Base-by-base conservation (phyloP, 306 rosid species). In the Comarum palustre region DNA sequence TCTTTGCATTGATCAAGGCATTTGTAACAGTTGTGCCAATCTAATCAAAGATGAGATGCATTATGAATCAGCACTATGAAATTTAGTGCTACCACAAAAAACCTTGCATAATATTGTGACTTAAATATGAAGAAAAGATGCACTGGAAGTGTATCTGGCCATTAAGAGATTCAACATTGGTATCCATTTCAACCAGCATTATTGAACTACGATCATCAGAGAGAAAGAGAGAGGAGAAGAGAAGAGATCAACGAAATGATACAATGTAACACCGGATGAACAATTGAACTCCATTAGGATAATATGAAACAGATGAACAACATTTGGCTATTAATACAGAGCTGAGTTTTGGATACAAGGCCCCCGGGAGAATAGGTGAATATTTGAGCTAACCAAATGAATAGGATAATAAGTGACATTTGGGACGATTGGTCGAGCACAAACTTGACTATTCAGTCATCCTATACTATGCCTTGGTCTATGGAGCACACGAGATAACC, bases 1-100 rank as follows among this genome's bases (percentile, higher is more conserved):
- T 91, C 91, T 84, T 87, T 77, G 97, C 97, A 82, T 91, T 91
- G 76, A 91, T 87, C 70, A 89, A 83, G 75, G 88, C 96, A 84
- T 91, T 91, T 24, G 97, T 91, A 84, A 91, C 82, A 77, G 85
- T 82, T 66, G 97, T 91, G 73, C 97, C 97, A 45, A 89, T 82
- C 97, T 91, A 74, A 72, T 81, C 22, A 45, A 73, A 77, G 47
- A 66, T 46, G 12, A 76, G 63, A 75, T 41, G 66, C 69, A 72
- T 54, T 51, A 43, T 29, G 27, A 19, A 39, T 58, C 63, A 66
- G 71, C 51, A 51, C 34, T 64, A 39, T 42, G 65, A 48, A 34
- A 32, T 19, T 4, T 63, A 39, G n/a, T n/a, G n/a, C n/a, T n/a
- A n/a, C n/a, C n/a, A n/a, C n/a, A n/a, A 38, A 20, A 54, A 24